These are phyloP conservation scores for Talaromyces sp. DNA, from an alignment of 2,329 filamentous ascomycete species.

Conservation along the genomic window DNA sequence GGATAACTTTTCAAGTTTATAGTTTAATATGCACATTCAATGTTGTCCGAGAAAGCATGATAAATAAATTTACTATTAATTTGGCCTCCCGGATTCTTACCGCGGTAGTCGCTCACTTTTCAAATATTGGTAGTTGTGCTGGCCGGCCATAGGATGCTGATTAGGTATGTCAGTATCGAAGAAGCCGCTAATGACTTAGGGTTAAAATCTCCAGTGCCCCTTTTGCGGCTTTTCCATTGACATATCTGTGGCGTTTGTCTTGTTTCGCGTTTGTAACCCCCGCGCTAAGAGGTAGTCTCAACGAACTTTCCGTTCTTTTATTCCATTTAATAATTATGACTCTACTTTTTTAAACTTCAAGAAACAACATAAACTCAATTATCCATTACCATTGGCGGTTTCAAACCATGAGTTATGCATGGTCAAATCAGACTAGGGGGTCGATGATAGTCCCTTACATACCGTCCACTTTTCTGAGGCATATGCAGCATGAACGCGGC, in stretches of 20 bases:
- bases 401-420: neutral
- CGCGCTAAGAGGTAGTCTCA: neutral
- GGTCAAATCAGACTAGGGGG: neutral
- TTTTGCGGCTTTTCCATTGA: neutral
- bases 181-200: neutral
- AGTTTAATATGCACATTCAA: neutral
- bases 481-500: slow-evolving; percentile 13
- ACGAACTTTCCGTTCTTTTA: neutral
- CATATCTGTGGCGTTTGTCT: neutral
- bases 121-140: neutral
- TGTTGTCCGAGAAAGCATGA: neutral
- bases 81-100: neutral
- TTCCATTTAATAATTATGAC: neutral
- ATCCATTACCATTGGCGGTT: neutral
- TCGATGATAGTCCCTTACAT: neutral
- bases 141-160: neutral
- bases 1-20: neutral
- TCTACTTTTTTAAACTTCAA: neutral
- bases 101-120: neutral
- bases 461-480: neutral
- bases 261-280: neutral
- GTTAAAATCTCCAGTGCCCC: neutral
- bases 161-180: neutral
- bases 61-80: neutral
- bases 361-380: neutral